Evolutionary conservation across 1,139 yeast species (phyloP).

Genomic region (Saccharomyces hybrid): DNA sequence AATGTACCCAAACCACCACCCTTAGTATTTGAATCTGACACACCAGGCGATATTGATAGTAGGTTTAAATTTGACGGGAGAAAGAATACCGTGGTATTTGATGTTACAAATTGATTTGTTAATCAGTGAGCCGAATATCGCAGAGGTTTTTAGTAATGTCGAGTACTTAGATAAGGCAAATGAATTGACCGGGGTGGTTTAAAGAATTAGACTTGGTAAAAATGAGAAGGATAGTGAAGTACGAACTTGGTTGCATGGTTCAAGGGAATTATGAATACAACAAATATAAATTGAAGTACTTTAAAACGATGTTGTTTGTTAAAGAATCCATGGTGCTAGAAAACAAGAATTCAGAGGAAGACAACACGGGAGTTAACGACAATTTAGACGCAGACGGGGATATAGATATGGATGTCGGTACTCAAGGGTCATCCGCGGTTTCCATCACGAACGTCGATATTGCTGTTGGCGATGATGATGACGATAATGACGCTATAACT

Average conservation of each 20-base stretch:
- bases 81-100: conserved; percentile 56
- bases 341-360: conserved; percentile 26
- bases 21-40: conserved; percentile 29
- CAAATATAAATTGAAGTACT: conserved; percentile 36
- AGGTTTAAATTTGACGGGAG: conserved; percentile 73
- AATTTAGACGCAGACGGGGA: conserved; percentile 21
- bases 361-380: conserved; percentile 23
- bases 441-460: conserved; percentile 13
- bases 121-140: conserved; percentile 53
- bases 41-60: conserved; percentile 31
- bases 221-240: conserved; percentile 61
- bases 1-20: conserved; percentile 33
- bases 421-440: neutral
- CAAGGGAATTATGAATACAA: conserved; percentile 37
- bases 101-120: conserved; percentile 81
- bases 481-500: conserved; percentile 31
- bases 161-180: conserved; percentile 38
- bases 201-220: conserved; percentile 53
- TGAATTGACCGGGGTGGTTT: conserved; percentile 75
- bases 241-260: conserved; percentile 57
- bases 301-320: conserved; percentile 30
- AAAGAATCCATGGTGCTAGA: conserved; percentile 26
- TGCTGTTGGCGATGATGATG: conserved; percentile 28
- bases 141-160: conserved; percentile 40
- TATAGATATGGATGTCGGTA: conserved; percentile 15